Evolutionary conservation across 2,329 filamentous ascomycete species (phyloP), one percentile per base, ranked within the genome.

Genomic region (Cytospora paraplurivora): DNA sequence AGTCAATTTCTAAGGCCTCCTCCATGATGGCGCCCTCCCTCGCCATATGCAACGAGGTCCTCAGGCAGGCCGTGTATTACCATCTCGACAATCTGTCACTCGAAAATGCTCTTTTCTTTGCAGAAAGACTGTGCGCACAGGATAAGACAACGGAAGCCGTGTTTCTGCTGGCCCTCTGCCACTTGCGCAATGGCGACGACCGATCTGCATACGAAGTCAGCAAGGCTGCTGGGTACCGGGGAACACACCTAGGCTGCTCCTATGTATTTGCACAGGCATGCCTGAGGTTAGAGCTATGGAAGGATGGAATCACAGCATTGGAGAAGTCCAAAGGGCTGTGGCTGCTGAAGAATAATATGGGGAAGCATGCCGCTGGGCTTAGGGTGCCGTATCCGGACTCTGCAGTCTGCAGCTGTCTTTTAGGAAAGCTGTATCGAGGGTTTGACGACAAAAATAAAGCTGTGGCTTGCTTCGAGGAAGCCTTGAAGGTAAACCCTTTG

Each of bases 191-290:
- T 53, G 91, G 92, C 37, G 90, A 96, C 73, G 85, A 88, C 72
- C 92, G 92, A 72, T 91, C 93, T 13, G 93, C 95, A 12, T 94
- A 91, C 75, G 93, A 98, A 72, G 85, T 87, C 69, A 90, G 90
- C 74, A 91, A 92, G 72, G 82, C 85, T 54, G 81, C 87, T 59
- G 91, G 87, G 44, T 85, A 85, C 58, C 86, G 88, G 67, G 91
- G 90, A 27, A 80, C 83, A 37, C 91, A 98, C 76, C 73, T 97
- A 33, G 93, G 93, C 35, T 97, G 94, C 76, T 87, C 91, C 19
- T 98, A 94, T 78, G 84, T 97, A 53, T 97, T 93, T 79, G 94
- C 94, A 59, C 93, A 97, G 73, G 87, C 93, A 47, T 98, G 92
- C 72, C 78, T 97, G 65, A 86, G 86, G 52, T 78, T 98, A 63